Evolutionary conservation across 176 grass and related monocot species (phyloP), one percentile per base, ranked within the genome.

Genomic region (Avena eriantha): DNA sequence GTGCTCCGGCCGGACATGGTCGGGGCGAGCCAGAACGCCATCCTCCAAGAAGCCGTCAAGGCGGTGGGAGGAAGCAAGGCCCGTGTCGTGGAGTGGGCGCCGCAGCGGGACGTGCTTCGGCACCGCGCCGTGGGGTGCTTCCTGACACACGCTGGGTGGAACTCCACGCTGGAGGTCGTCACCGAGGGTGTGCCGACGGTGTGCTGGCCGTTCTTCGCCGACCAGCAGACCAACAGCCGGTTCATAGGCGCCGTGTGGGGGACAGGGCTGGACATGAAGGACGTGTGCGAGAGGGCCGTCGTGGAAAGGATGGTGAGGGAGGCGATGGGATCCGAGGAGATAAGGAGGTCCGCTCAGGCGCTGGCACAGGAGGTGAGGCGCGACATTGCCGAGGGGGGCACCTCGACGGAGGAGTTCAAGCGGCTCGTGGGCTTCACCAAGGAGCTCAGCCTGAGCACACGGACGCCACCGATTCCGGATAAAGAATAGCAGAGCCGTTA

Each of bases 1-100:
- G 66, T 69, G 66, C 66, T 69, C 17, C 34, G 66, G 31, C 66
- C 66, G 34, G 66, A 69, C 66, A 69, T 69, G 33, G 66, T 69
- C 66, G 66, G 66, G 17, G 66, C 16, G 17, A 69, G 66, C 66
- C 66, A 69, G 33, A 69, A 69, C 0, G 34, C 66, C 66, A 34
- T 69, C 34, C 66, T 69, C 13, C 66, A 39, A 33, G 66, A 69
- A 17, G 66, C 66, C 66, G 10, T 69, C 66, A 69, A 3, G 66
- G 34, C 66, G 34, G 66, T 34, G 8, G 34, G 66, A 17, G 39
- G 3, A 39, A 10, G 66, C 66, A 69, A 39, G 66, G 66, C 66
- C 66, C 17, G 66, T 17, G 66, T 69, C 17, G 66, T 69, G 66
- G 66, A 69, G 29, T 69, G 66, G 34, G 66, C 66, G 66, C 66